phyloP scores from a whole-genome alignment of 495 filamentous ascomycete genomes.

The Penicillium atrosanguineum region DNA sequence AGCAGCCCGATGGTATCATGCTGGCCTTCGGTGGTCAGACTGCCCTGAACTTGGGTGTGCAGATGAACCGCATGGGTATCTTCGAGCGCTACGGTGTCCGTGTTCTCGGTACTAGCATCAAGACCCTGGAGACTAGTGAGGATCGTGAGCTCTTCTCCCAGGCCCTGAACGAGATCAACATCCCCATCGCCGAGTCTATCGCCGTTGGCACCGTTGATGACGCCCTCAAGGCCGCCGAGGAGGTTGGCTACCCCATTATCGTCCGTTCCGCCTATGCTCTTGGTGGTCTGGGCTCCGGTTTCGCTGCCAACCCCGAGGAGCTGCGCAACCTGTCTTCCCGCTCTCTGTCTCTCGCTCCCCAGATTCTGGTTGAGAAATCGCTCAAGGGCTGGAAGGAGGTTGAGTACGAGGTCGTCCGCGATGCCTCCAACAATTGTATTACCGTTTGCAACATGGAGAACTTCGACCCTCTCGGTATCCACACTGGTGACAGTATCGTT shows the following conservation, averaged over 20 bases:
- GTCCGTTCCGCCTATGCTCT: constrained; percentile 95
- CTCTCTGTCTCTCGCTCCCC: constrained; percentile 90
- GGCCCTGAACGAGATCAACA: constrained; percentile 88
- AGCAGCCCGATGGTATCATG: constrained; percentile 92
- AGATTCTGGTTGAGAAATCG: constrained; percentile 98
- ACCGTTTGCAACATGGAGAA: constrained; percentile 99
- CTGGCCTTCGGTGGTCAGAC: constrained; percentile 97
- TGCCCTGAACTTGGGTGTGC: constrained; percentile 90
- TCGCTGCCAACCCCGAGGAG: constrained; percentile 90
- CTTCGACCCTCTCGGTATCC: constrained; percentile 94
- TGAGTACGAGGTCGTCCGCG: constrained; percentile 95
- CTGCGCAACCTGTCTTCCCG: constrained; percentile 87
- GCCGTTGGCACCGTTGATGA: constrained; percentile 89
- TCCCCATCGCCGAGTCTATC: constrained; percentile 93
- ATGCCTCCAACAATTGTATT: constrained; percentile 94
- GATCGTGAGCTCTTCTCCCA: constrained; percentile 94
- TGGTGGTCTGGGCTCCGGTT: constrained; percentile 94
- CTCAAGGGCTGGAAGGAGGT: constrained; percentile 99
- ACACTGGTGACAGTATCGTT: constrained; percentile 96
- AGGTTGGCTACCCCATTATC: constrained; percentile 94
- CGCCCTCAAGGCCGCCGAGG: constrained; percentile 78
- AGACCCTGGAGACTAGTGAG: constrained; percentile 91
- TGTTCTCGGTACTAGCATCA: constrained; percentile 90
- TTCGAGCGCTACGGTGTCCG: constrained; percentile 93
- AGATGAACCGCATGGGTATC: constrained; percentile 94